Conservation (phyloP, 805 yeast genomes). For the Brettanomyces bruxellensis region DNA sequence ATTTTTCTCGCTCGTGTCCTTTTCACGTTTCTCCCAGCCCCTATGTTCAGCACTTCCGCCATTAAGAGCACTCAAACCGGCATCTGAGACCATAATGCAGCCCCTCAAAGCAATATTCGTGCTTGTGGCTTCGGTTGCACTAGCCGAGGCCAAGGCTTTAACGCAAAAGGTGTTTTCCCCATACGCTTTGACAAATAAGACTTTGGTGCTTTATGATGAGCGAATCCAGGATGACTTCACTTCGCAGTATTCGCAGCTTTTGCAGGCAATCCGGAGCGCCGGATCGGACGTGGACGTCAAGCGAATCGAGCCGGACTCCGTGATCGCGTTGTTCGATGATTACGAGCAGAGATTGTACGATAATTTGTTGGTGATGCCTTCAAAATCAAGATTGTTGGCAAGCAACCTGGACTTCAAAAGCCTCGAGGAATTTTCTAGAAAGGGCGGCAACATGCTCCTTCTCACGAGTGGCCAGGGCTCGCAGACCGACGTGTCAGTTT, state of each 20-base stretch:
- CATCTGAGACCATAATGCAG: too few species aligned
- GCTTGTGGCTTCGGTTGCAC: constrained; percentile 1
- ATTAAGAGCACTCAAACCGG: too few species aligned
- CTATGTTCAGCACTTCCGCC: neutral
- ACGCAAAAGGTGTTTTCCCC: constrained; percentile 6
- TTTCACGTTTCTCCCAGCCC: neutral
- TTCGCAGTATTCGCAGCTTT: constrained; percentile 17
- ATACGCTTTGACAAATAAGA: constrained; percentile 8
- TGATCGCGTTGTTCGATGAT: constrained; percentile 26
- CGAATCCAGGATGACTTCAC: constrained; percentile 8
- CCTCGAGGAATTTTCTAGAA: constrained; percentile 50
- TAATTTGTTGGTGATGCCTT: constrained; percentile 52
- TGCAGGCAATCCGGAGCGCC: constrained; percentile 9
- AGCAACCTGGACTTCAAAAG: constrained; percentile 33
- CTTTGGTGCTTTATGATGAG: constrained; percentile 18
- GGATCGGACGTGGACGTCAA: constrained; percentile 15
- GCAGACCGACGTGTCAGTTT: constrained; percentile 55
- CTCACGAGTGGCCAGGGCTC: constrained; percentile 43
- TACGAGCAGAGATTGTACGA: constrained; percentile 38
- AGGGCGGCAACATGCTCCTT: constrained; percentile 70
- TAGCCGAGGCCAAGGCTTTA: constrained; percentile 1
- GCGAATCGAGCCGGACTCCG: constrained; percentile 11
- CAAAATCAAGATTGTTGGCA: constrained; percentile 35
- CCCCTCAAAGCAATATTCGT: neutral
- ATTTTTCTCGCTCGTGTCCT: neutral